Evolutionary conservation across 2,329 filamentous ascomycete genomes (phyloP).

Genomic region (Fusarium sp.): DNA sequence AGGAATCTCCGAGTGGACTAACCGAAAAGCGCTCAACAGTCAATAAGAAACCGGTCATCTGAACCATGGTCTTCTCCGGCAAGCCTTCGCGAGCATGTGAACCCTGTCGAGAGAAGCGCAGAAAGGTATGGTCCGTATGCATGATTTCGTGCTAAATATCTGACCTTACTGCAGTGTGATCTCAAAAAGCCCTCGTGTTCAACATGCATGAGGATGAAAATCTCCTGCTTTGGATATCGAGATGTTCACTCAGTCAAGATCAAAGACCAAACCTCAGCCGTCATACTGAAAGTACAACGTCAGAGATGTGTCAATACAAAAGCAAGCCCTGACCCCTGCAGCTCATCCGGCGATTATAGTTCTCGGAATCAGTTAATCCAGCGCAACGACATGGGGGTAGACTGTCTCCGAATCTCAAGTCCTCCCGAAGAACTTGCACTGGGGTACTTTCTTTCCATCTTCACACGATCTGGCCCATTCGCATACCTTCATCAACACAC

Average conservation of each 20-base stretch:
- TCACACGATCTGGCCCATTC: not conserved
- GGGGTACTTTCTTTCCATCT: not conserved
- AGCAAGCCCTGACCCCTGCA: fast-evolving
- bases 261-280: not conserved
- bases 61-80: not conserved
- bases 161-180: not conserved
- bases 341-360: not conserved
- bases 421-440: not conserved
- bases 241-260: not conserved
- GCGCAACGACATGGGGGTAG: not conserved
- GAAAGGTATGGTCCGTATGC: not conserved
- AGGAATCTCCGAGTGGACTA: fast-evolving
- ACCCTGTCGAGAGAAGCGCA: not conserved
- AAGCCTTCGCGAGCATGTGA: not conserved
- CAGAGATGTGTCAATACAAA: not conserved
- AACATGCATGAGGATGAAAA: not conserved
- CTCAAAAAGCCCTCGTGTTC: not conserved
- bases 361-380: fast-evolving
- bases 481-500: not conserved
- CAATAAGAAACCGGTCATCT: not conserved
- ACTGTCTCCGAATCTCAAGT: not conserved
- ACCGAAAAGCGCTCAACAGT: not conserved
- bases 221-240: not conserved
- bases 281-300: not conserved
- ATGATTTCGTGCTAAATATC: not conserved